Conservation (phyloP, 805 yeast genomes). For the Lipomyces chichibuensis region DNA sequence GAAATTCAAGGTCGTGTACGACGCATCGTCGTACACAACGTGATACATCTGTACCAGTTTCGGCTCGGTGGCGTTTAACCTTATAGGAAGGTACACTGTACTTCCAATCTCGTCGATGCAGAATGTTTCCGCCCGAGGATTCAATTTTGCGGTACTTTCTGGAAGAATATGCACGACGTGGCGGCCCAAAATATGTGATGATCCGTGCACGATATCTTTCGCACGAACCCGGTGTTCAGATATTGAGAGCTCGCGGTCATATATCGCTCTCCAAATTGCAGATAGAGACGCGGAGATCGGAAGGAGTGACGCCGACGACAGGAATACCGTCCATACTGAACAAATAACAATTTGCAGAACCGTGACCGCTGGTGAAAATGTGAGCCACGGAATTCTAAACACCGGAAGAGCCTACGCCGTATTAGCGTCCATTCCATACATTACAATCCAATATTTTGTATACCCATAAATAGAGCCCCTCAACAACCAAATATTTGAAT, state of each 20-base stretch:
- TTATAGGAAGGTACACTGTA: slow-evolving; percentile 63
- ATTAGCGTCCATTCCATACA: background rate
- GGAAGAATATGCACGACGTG: slow-evolving; percentile 87
- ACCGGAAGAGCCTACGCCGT: slow-evolving; percentile 57
- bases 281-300: slow-evolving; percentile 36
- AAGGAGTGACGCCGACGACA: slow-evolving; percentile 40
- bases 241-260: slow-evolving; percentile 43
- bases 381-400: slow-evolving; percentile 73
- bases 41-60: slow-evolving; percentile 66
- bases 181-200: slow-evolving; percentile 75
- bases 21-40: slow-evolving; percentile 58
- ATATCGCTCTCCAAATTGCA: slow-evolving; percentile 37
- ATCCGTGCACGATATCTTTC: slow-evolving; percentile 44
- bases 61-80: slow-evolving; percentile 79
- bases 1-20: slow-evolving; percentile 54
- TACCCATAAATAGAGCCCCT: slow-evolving; percentile 65
- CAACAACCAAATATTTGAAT: slow-evolving; percentile 71
- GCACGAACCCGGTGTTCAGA: slow-evolving; percentile 43
- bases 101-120: slow-evolving; percentile 51
- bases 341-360: slow-evolving; percentile 53
- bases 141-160: slow-evolving; percentile 82
- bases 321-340: slow-evolving; percentile 55
- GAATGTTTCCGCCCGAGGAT: slow-evolving; percentile 67
- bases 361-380: slow-evolving; percentile 63
- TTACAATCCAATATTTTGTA: background rate